Evolutionary conservation across 345 rosid species (phyloP).

Genomic region (Gossypium turneri): DNA sequence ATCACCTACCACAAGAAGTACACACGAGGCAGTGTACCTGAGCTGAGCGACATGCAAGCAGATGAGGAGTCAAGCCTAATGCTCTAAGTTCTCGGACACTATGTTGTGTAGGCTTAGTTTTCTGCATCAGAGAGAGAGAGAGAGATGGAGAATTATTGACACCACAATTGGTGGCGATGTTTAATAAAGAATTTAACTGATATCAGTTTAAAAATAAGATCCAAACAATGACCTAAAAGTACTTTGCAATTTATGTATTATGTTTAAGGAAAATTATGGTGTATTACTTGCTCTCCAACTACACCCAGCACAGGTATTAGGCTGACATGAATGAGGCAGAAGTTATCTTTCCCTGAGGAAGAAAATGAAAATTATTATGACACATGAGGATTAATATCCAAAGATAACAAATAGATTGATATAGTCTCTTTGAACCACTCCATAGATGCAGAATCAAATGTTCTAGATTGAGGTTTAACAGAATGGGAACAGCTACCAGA

Average conservation of each 20-base stretch:
- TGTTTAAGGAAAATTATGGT: conserved; percentile 13
- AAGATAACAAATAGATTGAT: background rate
- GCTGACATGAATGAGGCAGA: conserved; percentile 97
- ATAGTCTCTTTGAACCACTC: background rate
- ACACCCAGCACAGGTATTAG: conserved; percentile 89
- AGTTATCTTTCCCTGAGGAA: conserved; percentile 73
- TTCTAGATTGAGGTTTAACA: background rate
- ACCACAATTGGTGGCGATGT: background rate
- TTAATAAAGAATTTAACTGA: background rate
- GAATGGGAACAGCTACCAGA: background rate
- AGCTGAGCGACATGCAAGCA: conserved; percentile 93
- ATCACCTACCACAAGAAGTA: background rate
- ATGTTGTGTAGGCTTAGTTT: conserved; percentile 93
- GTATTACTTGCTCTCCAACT: conserved; percentile 92
- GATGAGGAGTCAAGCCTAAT: conserved; percentile 88
- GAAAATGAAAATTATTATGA: conserved; percentile 24
- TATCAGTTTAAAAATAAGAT: background rate
- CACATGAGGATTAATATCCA: background rate
- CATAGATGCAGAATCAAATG: background rate
- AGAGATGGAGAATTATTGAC: background rate
- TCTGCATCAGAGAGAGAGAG: conserved; percentile 30
- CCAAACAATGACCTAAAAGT: conserved; percentile 1
- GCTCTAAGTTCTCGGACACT: conserved; percentile 94
- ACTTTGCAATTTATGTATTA: background rate
- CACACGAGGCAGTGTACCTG: conserved; percentile 42